These are phyloP conservation scores for Yamadazyma membranifaciens DNA, from an alignment of 1,139 yeast genomes.

Conservation along the genomic window DNA sequence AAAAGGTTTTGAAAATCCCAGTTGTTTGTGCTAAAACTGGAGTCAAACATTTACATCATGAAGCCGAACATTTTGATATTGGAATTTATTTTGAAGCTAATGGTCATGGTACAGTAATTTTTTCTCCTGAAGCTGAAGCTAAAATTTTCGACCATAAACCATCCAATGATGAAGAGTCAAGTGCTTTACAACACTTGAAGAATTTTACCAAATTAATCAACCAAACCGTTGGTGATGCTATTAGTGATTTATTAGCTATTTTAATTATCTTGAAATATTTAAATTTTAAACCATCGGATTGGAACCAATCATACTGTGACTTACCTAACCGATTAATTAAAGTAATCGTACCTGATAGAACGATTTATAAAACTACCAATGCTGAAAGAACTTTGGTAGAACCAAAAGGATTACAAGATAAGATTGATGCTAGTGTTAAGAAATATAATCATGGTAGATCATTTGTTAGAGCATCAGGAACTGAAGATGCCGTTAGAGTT, in stretches of 20 bases:
- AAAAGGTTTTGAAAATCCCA: conserved; percentile 63
- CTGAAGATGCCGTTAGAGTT: conserved; percentile 95
- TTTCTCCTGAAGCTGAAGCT: conserved; percentile 56
- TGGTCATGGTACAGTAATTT: conserved; percentile 97
- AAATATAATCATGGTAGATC: conserved; percentile 69
- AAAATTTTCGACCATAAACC: conserved; percentile 26
- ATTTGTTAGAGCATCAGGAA: conserved; percentile 96
- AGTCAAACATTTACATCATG: conserved; percentile 92
- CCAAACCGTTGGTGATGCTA: conserved; percentile 97
- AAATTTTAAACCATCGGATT: conserved; percentile 55
- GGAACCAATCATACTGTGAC: conserved; percentile 80
- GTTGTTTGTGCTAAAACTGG: conserved; percentile 94
- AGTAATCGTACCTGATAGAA: conserved; percentile 80
- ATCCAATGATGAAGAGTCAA: conserved; percentile 23
- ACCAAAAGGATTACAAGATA: conserved; percentile 75
- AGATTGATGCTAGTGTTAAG: conserved; percentile 65
- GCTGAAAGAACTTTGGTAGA: conserved; percentile 81
- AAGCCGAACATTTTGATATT: conserved; percentile 77
- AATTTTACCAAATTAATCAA: conserved; percentile 72
- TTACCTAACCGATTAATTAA: conserved; percentile 83
- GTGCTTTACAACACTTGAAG: conserved; percentile 52
- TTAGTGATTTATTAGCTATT: conserved; percentile 81
- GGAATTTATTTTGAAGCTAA: conserved; percentile 98
- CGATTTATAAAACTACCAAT: conserved; percentile 76
- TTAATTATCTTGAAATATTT: conserved; percentile 62